Evolutionary conservation across 2,329 filamentous ascomycete genomes (phyloP), one percentile per base, ranked within the genome.

Genomic region (Talaromyces pinophilus): DNA sequence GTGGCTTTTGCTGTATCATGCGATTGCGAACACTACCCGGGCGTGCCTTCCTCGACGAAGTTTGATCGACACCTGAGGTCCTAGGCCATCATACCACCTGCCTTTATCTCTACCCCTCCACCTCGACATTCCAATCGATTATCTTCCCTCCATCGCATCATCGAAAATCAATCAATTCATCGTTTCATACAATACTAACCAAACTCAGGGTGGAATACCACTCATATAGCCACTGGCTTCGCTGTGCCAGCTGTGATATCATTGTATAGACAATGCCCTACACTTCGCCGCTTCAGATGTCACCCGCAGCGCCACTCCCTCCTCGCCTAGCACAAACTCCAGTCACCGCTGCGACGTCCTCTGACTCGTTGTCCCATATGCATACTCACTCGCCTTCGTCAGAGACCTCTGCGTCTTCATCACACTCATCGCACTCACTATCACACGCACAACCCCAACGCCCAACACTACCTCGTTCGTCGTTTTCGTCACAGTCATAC

Each of bases 401-500:
- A 3, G 50, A 63, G 28, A 38, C 28, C 25, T n/a, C 48, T 42
- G 52, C 63, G 33, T 59, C 63, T 28, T 65, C 63, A 33, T 60
- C 63, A 28, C 38, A 42, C 19, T 60, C 25, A 7, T 15, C 33
- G 7, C 46, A 42, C 11, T 15, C 57, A 33, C 59, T 40, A 61
- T 17, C 70, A 70, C 65, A 65, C 72, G 69, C 75, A 67, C 68
- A 73, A 69, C 76, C 73, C 64, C 75, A 57, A 74, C 73, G 84
- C 61, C 81, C 82, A 30, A 78, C 81, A 28, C 80, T 85, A 50
- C 86, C 86, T 44, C 83, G 85, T 54, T 86, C 85, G 13, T 60
- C 57, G 25, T 81, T 83, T 66, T 85, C 84, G 8, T 89, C 87
- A 38, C 83, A 85, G 4, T 83, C 86, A 17, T 89, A 89, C 73